phyloP scores from a whole-genome alignment of 1,284 basidiomycete species.

The Cryptococcus jaspeensis region DNA sequence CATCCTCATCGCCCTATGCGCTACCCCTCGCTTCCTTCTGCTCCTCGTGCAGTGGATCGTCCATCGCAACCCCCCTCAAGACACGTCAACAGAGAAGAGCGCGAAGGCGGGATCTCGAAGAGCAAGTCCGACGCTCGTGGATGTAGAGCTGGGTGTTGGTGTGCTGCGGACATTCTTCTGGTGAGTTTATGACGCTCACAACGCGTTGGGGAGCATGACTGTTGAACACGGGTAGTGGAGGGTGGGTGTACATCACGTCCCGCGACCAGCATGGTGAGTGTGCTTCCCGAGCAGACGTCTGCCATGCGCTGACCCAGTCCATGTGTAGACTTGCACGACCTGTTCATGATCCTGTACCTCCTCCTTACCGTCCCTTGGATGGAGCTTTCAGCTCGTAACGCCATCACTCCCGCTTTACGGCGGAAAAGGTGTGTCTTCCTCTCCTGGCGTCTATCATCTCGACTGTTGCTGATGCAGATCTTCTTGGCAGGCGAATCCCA shows the following conservation, averaged over 20 bases:
- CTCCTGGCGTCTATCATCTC: constrained; percentile 22
- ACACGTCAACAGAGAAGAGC: constrained; percentile 1
- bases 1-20: constrained; percentile 80
- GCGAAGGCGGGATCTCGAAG: background rate
- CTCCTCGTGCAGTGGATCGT: constrained; percentile 71
- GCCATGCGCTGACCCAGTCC: background rate
- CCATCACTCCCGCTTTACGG: constrained; percentile 19
- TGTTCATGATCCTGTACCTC: constrained; percentile 84
- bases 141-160: constrained; percentile 64
- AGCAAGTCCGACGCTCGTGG: constrained; percentile 51
- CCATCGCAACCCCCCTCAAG: constrained; percentile 42
- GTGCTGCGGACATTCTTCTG: constrained; percentile 76
- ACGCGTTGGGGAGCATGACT: constrained; percentile 7
- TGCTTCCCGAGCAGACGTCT: background rate
- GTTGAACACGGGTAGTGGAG: constrained; percentile 46
- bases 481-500: constrained; percentile 5
- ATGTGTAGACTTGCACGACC: constrained; percentile 69
- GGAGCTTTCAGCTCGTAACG: constrained; percentile 63
- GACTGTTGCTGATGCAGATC: constrained; percentile 37
- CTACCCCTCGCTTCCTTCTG: constrained; percentile 78
- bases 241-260: constrained; percentile 86
- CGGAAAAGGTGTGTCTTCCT: constrained; percentile 57
- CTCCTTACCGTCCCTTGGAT: constrained; percentile 84
- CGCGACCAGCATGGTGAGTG: constrained; percentile 47
- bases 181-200: constrained; percentile 20